These are phyloP conservation scores for Homolaphlyctis polyrhiza DNA, from an alignment of 371 early-diverging fungal genomes.

Conservation along the genomic window DNA sequence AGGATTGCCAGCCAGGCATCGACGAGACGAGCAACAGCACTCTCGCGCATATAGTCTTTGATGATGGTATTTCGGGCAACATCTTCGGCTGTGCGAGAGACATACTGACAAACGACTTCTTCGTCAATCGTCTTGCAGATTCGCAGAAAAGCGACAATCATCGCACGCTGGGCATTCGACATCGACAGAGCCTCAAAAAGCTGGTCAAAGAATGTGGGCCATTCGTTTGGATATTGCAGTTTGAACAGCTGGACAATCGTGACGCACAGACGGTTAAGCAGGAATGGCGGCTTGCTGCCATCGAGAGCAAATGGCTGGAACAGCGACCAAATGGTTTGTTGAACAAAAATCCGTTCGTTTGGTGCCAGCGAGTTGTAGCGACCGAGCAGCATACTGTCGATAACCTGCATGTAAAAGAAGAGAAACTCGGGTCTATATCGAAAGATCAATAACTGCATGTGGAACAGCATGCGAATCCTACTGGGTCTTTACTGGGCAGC, in stretches of 20 bases:
- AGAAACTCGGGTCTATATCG: slow-evolving; percentile 76
- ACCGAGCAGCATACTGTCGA: slow-evolving; percentile 69
- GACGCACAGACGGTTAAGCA: slow-evolving; percentile 84
- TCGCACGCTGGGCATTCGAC: slow-evolving; percentile 30
- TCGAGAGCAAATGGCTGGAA: slow-evolving; percentile 7
- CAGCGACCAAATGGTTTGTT: slow-evolving; percentile 67
- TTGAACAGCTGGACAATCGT: slow-evolving; percentile 78
- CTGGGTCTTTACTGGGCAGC: too few relatives aligned
- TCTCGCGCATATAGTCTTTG: slow-evolving; percentile 89
- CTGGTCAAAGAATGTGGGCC: slow-evolving; percentile 87
- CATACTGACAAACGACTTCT: slow-evolving; percentile 76
- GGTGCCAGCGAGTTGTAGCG: slow-evolving; percentile 37
- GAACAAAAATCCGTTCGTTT: slow-evolving; percentile 16
- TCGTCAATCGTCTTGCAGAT: slow-evolving; percentile 82
- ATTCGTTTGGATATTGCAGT: slow-evolving; percentile 64
- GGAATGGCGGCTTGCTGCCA: slow-evolving; percentile 35
- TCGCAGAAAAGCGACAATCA: slow-evolving; percentile 76
- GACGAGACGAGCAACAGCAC: slow-evolving; percentile 70
- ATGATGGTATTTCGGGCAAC: slow-evolving; percentile 68
- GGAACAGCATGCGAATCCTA: too few relatives aligned
- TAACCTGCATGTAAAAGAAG: slow-evolving; percentile 77
- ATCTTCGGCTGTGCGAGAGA: slow-evolving; percentile 68
- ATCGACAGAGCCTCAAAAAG: slow-evolving; percentile 61
- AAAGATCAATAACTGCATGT: too few relatives aligned
- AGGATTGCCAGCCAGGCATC: slow-evolving; percentile 72